These are phyloP conservation scores for Sclerotinia spermophila DNA, from an alignment of 2,329 filamentous ascomycete genomes.

Conservation along the genomic window DNA sequence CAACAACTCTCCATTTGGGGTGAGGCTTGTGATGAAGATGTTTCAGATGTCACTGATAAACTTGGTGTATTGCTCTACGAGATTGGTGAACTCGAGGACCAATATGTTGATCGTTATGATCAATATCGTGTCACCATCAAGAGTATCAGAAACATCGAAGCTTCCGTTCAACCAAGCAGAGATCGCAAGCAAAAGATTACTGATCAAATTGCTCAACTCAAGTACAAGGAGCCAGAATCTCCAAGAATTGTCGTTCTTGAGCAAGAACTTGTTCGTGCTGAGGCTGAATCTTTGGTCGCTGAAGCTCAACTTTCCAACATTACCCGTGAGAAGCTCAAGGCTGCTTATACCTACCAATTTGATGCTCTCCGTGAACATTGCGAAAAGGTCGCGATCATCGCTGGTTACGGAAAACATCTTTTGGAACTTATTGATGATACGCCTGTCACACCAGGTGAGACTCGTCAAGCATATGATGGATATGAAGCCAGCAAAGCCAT, in stretches of 20 bases:
- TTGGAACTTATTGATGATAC: conserved; percentile 94
- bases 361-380: conserved; percentile 95
- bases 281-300: conserved; percentile 97
- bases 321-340: conserved; percentile 98
- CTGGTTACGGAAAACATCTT: conserved; percentile 96
- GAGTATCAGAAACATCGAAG: conserved; percentile 98
- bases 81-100: conserved; percentile 93
- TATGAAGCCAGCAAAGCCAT: conserved; percentile 99
- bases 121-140: conserved; percentile 99
- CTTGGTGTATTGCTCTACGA: conserved; percentile 88
- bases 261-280: conserved; percentile 95
- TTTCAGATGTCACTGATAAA: conserved; percentile 98
- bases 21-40: conserved; percentile 91
- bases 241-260: conserved; percentile 96
- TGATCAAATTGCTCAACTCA: conserved; percentile 96
- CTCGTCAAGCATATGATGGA: conserved; percentile 90
- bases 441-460: conserved; percentile 95
- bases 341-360: conserved; percentile 96
- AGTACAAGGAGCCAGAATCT: conserved; percentile 99
- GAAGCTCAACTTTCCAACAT: conserved; percentile 99
- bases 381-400: conserved; percentile 97
- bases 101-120: conserved; percentile 98
- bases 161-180: conserved; percentile 94
- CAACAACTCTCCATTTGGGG: conserved; percentile 99
- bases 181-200: conserved; percentile 99